Base-by-base conservation (phyloP, 129 eudicot species). In the Deinandra increscens region DNA sequence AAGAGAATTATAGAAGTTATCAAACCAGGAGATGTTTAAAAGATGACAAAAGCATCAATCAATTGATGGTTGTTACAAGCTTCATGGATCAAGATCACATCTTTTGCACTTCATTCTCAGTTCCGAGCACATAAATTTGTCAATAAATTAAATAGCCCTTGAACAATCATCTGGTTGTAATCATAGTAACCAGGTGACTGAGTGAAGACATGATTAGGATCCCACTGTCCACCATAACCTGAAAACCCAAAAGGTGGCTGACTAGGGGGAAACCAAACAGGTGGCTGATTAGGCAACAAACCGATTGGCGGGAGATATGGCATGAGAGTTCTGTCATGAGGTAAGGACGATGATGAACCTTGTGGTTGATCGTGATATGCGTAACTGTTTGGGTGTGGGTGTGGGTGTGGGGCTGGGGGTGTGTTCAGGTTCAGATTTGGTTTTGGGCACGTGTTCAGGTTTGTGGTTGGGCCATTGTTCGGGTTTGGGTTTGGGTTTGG, bases 121-220 rank as follows among this genome's bases (percentile, higher is more conserved):
- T 26, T 26, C 31, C 31, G 29, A 51, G 13, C 59, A 18, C 19
- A 51, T 3, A 26, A 8, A 51, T 2, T 14, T 4, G 10, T 5
- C 51, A 45, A 13, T 11, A 45, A 45, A 45, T 12, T 13, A 19
- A 7, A 18, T 26, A 56, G 33, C 18, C 12, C 1, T 56, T 23
- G 9, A 29, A 13, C 18, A 29, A 13, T 6, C 63, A 56, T 10
- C 15, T 56, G 37, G 66, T 26, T 19, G 50, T 75, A 19, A 58
- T 59, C 33, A 71, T 11, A n/a, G 19, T 71, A 75, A 66, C 48
- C 73, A 56, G 48, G 15, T 56, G 50, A 48, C 41, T 54, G 73
- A 66, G 26, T 13, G 54, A 41, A 42, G 75, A 4, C 55, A 42
- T 43, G 34, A 38, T 55, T 64, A 51, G 61, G 54, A 19, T 20